A percentile compares a stretch with the other conserved stretches of the same genome.
Evolutionary conservation across 164 flowering plant species (phyloP).

Genomic region (Nymphaea colorata): DNA sequence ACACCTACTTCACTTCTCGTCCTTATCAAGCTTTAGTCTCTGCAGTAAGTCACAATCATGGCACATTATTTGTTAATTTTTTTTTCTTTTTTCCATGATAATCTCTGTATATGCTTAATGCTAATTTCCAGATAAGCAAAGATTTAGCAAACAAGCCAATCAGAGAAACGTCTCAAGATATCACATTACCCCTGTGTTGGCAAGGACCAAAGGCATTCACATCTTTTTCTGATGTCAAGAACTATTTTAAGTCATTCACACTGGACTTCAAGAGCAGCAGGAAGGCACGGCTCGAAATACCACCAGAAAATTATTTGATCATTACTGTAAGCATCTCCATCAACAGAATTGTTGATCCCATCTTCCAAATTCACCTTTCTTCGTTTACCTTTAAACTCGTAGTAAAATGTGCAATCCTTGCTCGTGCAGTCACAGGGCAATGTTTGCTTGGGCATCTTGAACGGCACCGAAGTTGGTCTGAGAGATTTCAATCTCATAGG

Average conservation of each 20-base stretch:
- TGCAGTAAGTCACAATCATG: background rate
- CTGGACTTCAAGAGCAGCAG: constrained; percentile 38
- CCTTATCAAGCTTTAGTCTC: constrained; percentile 48
- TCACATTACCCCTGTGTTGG: constrained; percentile 78
- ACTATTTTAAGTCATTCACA: constrained; percentile 44
- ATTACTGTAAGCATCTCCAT: constrained; percentile 36
- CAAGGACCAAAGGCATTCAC: constrained; percentile 56
- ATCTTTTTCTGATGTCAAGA: constrained; percentile 42
- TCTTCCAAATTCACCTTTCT: background rate
- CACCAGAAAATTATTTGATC: constrained; percentile 74
- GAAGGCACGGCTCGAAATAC: constrained; percentile 41
- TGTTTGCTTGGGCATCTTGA: constrained; percentile 79
- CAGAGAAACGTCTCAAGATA: constrained; percentile 34
- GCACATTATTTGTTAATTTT: background rate
- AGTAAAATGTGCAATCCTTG: background rate
- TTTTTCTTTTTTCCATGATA: too few species aligned
- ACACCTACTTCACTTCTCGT: constrained; percentile 50
- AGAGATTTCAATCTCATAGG: constrained; percentile 48
- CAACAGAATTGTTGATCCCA: background rate
- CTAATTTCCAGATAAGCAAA: too few species aligned
- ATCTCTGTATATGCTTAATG: too few species aligned
- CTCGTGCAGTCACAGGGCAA: constrained; percentile 48
- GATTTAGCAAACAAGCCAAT: constrained; percentile 17
- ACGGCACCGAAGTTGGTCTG: constrained; percentile 53
- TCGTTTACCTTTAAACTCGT: background rate